Conservation (phyloP, 108 stramenopile genomes). For the Schizochytrium sp. region DNA sequence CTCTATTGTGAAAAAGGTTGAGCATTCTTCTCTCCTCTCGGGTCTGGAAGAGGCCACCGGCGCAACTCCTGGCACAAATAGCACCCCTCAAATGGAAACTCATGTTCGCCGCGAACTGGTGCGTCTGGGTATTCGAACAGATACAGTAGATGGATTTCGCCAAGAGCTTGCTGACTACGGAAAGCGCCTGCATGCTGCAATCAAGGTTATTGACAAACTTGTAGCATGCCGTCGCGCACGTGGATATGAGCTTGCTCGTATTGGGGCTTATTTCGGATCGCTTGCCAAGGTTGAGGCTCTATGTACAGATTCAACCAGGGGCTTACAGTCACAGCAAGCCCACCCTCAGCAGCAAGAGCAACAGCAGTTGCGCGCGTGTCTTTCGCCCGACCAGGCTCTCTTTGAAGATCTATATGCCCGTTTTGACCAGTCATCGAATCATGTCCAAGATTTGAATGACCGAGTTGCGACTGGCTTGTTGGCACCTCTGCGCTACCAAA, state of each 20-base stretch:
- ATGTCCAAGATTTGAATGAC: constrained; percentile 51
- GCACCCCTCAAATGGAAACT: background rate
- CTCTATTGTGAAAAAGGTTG: constrained; percentile 42
- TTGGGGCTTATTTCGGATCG: constrained; percentile 40
- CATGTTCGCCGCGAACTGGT: background rate
- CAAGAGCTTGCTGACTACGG: background rate
- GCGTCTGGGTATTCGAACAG: background rate
- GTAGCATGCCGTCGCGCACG: background rate
- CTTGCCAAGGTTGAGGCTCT: constrained; percentile 8
- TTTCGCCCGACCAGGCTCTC: constrained; percentile 2
- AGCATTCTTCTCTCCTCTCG: background rate
- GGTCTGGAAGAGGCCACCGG: constrained; percentile 15
- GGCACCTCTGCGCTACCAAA: background rate
- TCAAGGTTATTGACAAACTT: constrained; percentile 35
- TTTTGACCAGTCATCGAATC: constrained; percentile 39
- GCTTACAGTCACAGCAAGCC: background rate
- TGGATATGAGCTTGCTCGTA: constrained; percentile 53
- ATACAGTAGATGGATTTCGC: background rate
- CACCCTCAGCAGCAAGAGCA: background rate
- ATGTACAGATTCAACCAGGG: background rate
- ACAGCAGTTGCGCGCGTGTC: background rate
- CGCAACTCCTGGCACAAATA: background rate
- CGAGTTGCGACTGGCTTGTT: background rate
- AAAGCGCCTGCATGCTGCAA: background rate
- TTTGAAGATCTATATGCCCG: background rate